Percentiles rank a stretch among this genome's conserved stretches.
These are phyloP conservation scores for Sanguinoderma infundibulare DNA, from an alignment of 1,284 basidiomycete genomes.

Conservation along the genomic window DNA sequence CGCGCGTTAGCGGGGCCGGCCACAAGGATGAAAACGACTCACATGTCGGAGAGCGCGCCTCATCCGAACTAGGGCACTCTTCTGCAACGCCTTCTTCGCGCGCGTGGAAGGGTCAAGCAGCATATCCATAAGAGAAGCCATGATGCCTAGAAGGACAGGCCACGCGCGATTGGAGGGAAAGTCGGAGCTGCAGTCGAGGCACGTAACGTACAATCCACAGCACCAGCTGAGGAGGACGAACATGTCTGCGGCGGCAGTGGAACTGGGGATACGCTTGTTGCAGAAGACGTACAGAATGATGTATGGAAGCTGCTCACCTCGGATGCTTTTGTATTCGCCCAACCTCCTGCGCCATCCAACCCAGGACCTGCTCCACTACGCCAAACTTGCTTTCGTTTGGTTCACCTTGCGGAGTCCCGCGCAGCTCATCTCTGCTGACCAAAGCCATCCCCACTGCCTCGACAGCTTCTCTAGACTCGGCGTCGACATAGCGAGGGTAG, in stretches of 20 bases:
- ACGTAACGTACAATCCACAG: constrained; percentile 64
- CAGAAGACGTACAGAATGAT: neutral
- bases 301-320: constrained; percentile 48
- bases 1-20: constrained; percentile 1
- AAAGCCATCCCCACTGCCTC: constrained; percentile 68
- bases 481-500: constrained; percentile 79
- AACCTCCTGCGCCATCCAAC: constrained; percentile 74
- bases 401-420: constrained; percentile 45
- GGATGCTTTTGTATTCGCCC: constrained; percentile 54
- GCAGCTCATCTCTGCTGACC: constrained; percentile 62
- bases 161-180: constrained; percentile 53
- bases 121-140: constrained; percentile 66
- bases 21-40: constrained; percentile 12
- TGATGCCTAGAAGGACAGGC: constrained; percentile 51
- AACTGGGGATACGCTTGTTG: constrained; percentile 42
- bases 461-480: constrained; percentile 70
- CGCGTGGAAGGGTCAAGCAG: constrained; percentile 52
- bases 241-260: constrained; percentile 64
- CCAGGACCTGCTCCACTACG: constrained; percentile 70
- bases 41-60: constrained; percentile 71
- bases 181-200: constrained; percentile 45
- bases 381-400: constrained; percentile 51
- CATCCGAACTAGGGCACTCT: constrained; percentile 60
- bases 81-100: constrained; percentile 63
- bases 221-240: constrained; percentile 80